Evolutionary conservation across 2,329 filamentous ascomycete genomes (phyloP), one percentile per base, ranked within the genome.

Genomic region (Rutstroemia sp.): DNA sequence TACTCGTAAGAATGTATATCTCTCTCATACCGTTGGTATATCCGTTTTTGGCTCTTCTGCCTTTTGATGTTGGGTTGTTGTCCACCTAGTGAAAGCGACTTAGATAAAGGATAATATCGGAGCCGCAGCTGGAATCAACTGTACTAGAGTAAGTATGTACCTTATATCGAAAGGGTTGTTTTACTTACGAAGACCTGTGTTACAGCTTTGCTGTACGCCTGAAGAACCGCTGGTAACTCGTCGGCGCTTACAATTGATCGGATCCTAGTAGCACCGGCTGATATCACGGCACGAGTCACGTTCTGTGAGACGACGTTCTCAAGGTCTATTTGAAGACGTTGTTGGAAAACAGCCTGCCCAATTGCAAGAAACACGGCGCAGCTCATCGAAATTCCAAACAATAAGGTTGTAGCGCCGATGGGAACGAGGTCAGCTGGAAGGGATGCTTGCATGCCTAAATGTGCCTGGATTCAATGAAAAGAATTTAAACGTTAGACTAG

Each of bases 281-380:
- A 25, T 10, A 51, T 42, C 5, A 51, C n/a, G 9, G 19, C n/a
- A 27, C 44, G 9, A 3, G 19, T 23, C 3, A 45, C 10, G 25
- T 45, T 47, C 12, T 16, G 25, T 39, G 25, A 34, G 3, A 51
- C 49, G 2, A 51, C 39, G 1, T 44, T 4, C 17, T 12, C n/a
- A 5, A 51, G 49, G 16, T 51, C 44, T 12, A 9, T 16, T 7
- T 30, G 21, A 19, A 51, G 49, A 14, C 21, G 19, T 27, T 44
- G 4, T 45, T 51, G 49, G 23, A 56, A 56, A 10, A 56, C 53
- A 21, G 47, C 53, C 27, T 51, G 30, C 9, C 47, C 53, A 46
- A 56, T 51, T 19, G 53, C 46, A 44, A 56, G 47, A 14, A 56
- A 56, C 12, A 51, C 39, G 9, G 53, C 46, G 17, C 46, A 48